Percentiles rank a stretch among this genome's conserved stretches.
Conservation (phyloP, 768 basidiomycete genomes). For the Daedaleopsis sinensis region DNA sequence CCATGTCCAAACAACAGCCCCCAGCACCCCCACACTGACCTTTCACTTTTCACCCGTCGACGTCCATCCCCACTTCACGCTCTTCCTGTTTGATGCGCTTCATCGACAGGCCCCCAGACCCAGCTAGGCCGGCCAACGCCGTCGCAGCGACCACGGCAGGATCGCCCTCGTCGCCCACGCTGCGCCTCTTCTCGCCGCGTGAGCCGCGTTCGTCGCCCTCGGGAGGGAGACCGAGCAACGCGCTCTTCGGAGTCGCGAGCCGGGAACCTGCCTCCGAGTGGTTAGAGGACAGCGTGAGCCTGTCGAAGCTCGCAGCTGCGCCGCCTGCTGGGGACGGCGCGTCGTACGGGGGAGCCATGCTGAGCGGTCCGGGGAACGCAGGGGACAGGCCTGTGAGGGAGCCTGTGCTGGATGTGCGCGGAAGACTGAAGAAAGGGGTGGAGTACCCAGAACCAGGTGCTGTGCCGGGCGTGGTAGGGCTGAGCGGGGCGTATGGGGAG, state of each 20-base stretch:
- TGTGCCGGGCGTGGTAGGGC: slow-evolving; percentile 4
- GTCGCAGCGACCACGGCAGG: slow-evolving; percentile 23
- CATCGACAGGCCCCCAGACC: background rate
- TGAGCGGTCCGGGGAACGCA: slow-evolving; percentile 20
- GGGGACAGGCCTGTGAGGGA: slow-evolving; percentile 14
- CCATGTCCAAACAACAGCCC: no score
- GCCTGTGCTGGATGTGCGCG: slow-evolving; percentile 13
- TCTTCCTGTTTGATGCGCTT: slow-evolving; percentile 23
- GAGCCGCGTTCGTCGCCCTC: slow-evolving; percentile 21
- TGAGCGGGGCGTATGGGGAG: slow-evolving; percentile 8
- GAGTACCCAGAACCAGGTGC: slow-evolving; percentile 18
- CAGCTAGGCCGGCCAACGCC: slow-evolving; percentile 22
- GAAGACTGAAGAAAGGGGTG: slow-evolving; percentile 19
- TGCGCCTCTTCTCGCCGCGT: slow-evolving; percentile 20
- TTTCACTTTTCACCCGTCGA: slow-evolving; percentile 5
- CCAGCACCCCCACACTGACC: background rate
- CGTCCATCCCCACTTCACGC: slow-evolving; percentile 20
- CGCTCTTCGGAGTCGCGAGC: slow-evolving; percentile 26
- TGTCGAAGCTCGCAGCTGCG: slow-evolving; percentile 23
- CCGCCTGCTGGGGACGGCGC: slow-evolving; percentile 16
- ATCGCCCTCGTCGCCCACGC: slow-evolving; percentile 21
- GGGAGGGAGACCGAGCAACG: slow-evolving; percentile 21
- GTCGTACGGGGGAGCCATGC: slow-evolving; percentile 17
- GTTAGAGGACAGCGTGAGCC: slow-evolving; percentile 24
- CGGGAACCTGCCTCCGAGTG: slow-evolving; percentile 23